Base-by-base conservation (phyloP, 1,284 basidiomycete species). In the Tilletiopsis washingtonensis region DNA sequence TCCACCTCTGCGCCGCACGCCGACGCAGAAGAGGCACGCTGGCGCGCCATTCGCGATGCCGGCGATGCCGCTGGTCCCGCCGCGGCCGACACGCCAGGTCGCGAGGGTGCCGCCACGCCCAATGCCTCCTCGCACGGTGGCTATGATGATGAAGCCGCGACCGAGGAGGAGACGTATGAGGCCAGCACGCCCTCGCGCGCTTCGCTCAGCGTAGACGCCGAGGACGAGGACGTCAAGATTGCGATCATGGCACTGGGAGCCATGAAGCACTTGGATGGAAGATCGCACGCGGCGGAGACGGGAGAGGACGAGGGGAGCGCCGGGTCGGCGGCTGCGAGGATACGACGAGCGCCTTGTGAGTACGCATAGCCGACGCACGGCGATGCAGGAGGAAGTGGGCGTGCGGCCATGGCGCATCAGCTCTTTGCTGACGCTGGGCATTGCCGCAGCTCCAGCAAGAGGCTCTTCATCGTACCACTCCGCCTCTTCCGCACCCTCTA, bases 201-300 rank as follows among this genome's bases (percentile, higher is more conserved):
- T n/a, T n/a, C 29, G 9, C 29, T 34, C 9, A 34, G 9, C 9
- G 29, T 34, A 34, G 29, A 34, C n/a, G 29, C 29, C 9, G 29
- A 34, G 29, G 29, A 34, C 29, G 29, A 34, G 29, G 29, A 34
- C n/a, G 29, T 34, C 9, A 34, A 34, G 29, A 34, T 34, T n/a
- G 29, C 29, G 9, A 34, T 34, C 29, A 34, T 34, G 29, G 29
- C 60, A 2, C 44, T 64, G 21, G 62, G 62, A 14, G 62, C 60
- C 26, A 64, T 64, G 62, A 62, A 62, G 51, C 54, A 59, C 27
- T 56, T 64, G 23, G 62, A 64, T 40, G 62, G 60, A n/a, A 49
- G 38, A 1, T 47, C 32, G 26, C 40, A 42, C 47, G 43, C 40
- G 42, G 32, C 11, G 19, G 20, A 19, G 26, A 43, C 12, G 12